Percentiles rank a stretch among this genome's conserved stretches.
Evolutionary conservation across 164 flowering plant genomes (phyloP).

Genomic region (Akebia trifoliata): DNA sequence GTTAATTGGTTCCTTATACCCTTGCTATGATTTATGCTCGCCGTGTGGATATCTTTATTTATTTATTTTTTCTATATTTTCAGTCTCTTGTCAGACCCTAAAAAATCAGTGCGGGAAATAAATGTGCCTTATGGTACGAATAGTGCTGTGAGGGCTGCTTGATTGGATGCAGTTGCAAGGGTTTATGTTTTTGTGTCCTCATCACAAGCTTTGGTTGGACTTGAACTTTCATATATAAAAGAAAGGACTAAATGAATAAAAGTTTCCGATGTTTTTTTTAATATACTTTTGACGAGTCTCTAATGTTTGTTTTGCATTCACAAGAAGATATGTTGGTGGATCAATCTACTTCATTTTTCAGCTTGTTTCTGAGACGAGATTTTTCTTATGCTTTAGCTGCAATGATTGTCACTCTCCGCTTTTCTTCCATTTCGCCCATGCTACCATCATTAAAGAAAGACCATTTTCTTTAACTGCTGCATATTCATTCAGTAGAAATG

Average conservation of each 20-base stretch:
- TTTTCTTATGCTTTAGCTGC: slow-evolving; percentile 1
- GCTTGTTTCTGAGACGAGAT: background rate
- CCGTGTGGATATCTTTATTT: background rate
- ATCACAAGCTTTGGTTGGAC: background rate
- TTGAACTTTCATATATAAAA: background rate
- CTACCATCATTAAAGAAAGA: background rate
- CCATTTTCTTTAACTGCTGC: background rate
- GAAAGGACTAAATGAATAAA: background rate
- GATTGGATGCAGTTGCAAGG: background rate
- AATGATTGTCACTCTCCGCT: background rate
- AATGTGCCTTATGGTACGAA: background rate
- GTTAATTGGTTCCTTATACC: background rate
- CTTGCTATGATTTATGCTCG: background rate
- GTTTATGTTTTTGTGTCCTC: background rate
- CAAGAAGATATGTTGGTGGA: background rate
- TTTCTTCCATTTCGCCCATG: background rate
- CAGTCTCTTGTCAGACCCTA: background rate
- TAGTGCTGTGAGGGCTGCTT: background rate
- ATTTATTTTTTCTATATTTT: background rate
- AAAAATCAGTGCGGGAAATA: background rate
- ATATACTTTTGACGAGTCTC: no score
- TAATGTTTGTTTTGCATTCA: background rate
- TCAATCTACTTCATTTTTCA: background rate
- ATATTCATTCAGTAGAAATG: slow-evolving; percentile 3
- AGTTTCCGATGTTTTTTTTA: background rate